phyloP scores from a whole-genome alignment of 108 stramenopile species.

The Cyclotella kingstonii region DNA sequence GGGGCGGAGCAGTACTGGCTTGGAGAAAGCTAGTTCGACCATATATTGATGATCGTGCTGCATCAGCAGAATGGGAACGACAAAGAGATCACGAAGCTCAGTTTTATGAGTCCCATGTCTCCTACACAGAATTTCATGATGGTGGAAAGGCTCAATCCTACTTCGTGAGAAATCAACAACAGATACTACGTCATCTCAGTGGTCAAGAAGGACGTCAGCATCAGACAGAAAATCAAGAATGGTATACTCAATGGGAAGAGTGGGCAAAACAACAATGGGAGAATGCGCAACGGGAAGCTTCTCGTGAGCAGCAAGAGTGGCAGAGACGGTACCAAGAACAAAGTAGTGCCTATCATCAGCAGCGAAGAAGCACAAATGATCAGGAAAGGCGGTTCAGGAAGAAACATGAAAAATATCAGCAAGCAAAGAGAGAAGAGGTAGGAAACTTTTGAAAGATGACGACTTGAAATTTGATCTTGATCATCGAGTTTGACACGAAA shows the following conservation, averaged over 20 bases:
- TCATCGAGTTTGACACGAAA: too few species aligned
- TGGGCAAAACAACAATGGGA: conserved; percentile 75
- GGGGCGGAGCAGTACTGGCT: conserved; percentile 57
- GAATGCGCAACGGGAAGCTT: conserved; percentile 43
- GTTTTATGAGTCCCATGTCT: conserved; percentile 16
- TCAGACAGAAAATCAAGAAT: conserved; percentile 56
- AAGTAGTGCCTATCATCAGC: conserved; percentile 11
- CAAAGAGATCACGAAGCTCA: conserved; percentile 70
- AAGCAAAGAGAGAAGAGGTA: conserved; percentile 31
- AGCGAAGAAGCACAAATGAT: conserved; percentile 37
- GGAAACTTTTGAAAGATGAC: too few species aligned
- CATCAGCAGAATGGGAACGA: conserved; percentile 79
- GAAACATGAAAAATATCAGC: conserved; percentile 36
- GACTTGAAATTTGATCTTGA: too few species aligned
- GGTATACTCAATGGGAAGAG: conserved; percentile 79
- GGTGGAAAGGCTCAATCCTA: conserved; percentile 50
- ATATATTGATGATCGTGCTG: conserved; percentile 56
- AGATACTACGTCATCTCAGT: conserved; percentile 54
- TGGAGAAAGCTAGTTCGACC: conserved; percentile 77
- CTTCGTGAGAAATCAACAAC: conserved; percentile 47
- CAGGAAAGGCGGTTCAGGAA: conserved; percentile 23
- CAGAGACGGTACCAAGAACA: conserved; percentile 54
- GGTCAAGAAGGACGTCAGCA: conserved; percentile 50
- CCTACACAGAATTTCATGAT: conserved; percentile 57
- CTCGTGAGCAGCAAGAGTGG: conserved; percentile 40